These are phyloP conservation scores for Tubosaeta sp. DNA, from an alignment of 768 basidiomycete genomes.

Conservation along the genomic window DNA sequence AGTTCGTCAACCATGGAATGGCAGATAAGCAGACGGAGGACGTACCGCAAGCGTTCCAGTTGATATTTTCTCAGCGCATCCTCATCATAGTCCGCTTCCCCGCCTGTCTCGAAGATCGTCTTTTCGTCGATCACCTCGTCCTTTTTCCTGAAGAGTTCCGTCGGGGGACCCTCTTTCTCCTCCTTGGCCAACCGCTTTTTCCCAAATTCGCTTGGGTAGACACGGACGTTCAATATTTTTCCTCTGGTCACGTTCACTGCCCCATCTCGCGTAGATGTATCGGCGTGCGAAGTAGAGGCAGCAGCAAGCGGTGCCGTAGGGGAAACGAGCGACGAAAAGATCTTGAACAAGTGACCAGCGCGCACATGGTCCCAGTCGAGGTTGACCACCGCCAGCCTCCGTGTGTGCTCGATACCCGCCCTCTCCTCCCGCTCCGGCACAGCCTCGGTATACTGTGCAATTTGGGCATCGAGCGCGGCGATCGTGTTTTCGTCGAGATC, in stretches of 20 bases:
- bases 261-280: conserved; percentile 7
- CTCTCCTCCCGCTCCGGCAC: conserved; percentile 43
- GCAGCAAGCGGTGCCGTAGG: conserved; percentile 43
- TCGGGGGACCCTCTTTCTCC: conserved; percentile 86
- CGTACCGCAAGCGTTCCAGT: conserved; percentile 84
- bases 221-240: conserved; percentile 66
- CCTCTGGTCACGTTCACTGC: conserved; percentile 46
- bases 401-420: conserved; percentile 47
- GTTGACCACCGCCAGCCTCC: conserved; percentile 85
- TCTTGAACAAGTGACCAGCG: conserved; percentile 85
- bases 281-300: conserved; percentile 21
- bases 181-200: conserved; percentile 81
- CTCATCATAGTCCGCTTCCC: conserved; percentile 79
- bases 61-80: conserved; percentile 88
- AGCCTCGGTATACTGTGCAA: conserved; percentile 50
- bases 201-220: conserved; percentile 95
- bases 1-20: conserved; percentile 1
- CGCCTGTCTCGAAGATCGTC: conserved; percentile 62
- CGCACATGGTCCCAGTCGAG: conserved; percentile 98
- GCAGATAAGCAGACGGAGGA: conserved; percentile 3
- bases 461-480: conserved; percentile 71
- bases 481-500: conserved; percentile 77
- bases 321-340: conserved; percentile 84
- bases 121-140: conserved; percentile 60
- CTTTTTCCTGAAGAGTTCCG: conserved; percentile 70